Evolutionary conservation across 1,139 yeast genomes (phyloP).

Genomic region (Scheffersomyces segobiensis): DNA sequence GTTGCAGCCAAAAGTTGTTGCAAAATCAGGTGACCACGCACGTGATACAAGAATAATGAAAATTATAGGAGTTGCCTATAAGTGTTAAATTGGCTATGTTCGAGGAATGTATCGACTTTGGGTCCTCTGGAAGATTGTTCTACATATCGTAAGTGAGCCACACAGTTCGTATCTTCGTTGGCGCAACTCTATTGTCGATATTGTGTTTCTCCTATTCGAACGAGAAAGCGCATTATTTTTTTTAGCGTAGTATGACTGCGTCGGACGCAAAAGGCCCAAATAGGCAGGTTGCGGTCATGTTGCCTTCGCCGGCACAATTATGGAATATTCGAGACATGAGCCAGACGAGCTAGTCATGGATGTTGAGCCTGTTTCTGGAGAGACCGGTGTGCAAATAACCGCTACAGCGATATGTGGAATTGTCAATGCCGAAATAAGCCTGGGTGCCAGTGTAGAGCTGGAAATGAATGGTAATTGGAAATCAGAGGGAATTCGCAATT

Average conservation of each 20-base stretch:
- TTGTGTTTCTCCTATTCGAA: not conserved
- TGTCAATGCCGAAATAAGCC: not conserved
- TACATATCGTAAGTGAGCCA: not conserved
- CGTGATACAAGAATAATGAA: too few species aligned
- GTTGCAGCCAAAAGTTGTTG: not conserved
- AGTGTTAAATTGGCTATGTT: not conserved
- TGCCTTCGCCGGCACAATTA: not conserved
- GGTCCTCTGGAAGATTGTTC: not conserved
- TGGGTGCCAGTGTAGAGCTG: not conserved
- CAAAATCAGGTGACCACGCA: not conserved
- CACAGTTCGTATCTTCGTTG: not conserved
- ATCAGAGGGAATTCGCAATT: not conserved
- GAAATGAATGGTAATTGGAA: not conserved
- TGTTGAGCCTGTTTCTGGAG: not conserved
- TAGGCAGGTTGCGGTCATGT: not conserved
- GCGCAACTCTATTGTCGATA: not conserved
- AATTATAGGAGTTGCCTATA: too few species aligned
- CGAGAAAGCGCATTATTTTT: not conserved
- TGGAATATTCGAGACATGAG: not conserved
- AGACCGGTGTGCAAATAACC: not conserved
- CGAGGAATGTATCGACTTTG: not conserved
- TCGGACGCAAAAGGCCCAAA: not conserved
- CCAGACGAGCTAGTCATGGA: not conserved
- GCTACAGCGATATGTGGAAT: not conserved
- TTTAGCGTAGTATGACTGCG: not conserved